A percentile compares a stretch with the other conserved stretches of the same genome.
Evolutionary conservation across 331 rosid genomes (phyloP).

Genomic region (Acacia pycnantha): DNA sequence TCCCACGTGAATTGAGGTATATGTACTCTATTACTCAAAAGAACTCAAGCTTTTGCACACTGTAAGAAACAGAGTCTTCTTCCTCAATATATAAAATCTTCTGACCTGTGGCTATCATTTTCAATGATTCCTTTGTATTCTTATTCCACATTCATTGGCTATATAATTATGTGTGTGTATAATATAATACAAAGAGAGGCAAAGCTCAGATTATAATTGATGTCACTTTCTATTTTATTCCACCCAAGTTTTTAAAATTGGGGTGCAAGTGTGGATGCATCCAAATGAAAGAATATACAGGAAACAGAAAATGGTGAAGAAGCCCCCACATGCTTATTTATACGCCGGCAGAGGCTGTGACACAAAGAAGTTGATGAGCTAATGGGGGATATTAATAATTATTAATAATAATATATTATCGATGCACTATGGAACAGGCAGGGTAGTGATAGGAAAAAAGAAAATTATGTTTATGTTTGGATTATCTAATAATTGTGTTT

Average conservation of each 20-base stretch:
- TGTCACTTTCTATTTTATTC: slow-evolving; percentile 36
- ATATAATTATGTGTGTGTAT: background rate
- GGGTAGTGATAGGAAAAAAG: background rate
- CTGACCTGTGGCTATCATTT: slow-evolving; percentile 18
- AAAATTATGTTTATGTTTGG: background rate
- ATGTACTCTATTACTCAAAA: slow-evolving; percentile 22
- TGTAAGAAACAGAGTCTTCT: slow-evolving; percentile 19
- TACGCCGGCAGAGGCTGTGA: slow-evolving; percentile 50
- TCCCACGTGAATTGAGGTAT: slow-evolving; percentile 55
- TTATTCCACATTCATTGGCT: slow-evolving; percentile 25
- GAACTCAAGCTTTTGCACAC: slow-evolving; percentile 29
- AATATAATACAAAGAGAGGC: slow-evolving; percentile 26
- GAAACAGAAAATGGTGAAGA: slow-evolving; percentile 42
- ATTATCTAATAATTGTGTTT: background rate
- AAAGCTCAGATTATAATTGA: slow-evolving; percentile 33
- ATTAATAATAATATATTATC: slow-evolving; percentile 2
- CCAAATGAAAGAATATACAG: slow-evolving; percentile 36
- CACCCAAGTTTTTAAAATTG: background rate
- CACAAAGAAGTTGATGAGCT: slow-evolving; percentile 36
- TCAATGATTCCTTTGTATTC: slow-evolving; percentile 32
- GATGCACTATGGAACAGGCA: slow-evolving; percentile 27
- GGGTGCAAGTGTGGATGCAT: slow-evolving; percentile 14
- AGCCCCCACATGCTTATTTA: slow-evolving; percentile 49
- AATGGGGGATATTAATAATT: slow-evolving; percentile 10
- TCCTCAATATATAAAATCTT: slow-evolving; percentile 7